Evolutionary conservation across 176 grass and related monocot species (phyloP).

Genomic region (Poa pratensis): DNA sequence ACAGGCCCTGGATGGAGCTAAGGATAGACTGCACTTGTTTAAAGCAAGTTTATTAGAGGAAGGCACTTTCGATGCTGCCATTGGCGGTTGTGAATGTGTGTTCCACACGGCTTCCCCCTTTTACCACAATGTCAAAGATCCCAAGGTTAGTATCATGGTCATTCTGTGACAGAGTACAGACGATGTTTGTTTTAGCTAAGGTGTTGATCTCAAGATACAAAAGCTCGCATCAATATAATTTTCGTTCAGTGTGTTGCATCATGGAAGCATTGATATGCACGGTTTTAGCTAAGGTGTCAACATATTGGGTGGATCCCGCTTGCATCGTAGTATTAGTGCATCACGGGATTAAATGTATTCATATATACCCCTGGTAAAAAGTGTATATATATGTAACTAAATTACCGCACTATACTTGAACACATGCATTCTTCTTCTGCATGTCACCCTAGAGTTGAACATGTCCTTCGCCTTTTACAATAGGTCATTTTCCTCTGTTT

Average conservation of each 20-base stretch:
- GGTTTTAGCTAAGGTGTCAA: too few relatives aligned
- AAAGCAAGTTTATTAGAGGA: conserved; percentile 63
- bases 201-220: conserved; percentile 27
- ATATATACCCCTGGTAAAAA: neutral
- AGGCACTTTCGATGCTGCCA: conserved; percentile 48
- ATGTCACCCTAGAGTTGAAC: neutral
- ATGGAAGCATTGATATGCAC: neutral
- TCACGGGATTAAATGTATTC: neutral
- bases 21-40: conserved; percentile 59
- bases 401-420: neutral
- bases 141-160: conserved; percentile 43
- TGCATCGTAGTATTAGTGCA: neutral
- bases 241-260: neutral
- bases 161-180: neutral
- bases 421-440: neutral
- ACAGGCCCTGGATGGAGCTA: conserved; percentile 49
- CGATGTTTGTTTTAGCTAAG: neutral
- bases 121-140: conserved; percentile 53
- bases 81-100: conserved; percentile 55
- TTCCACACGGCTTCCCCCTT: conserved; percentile 73
- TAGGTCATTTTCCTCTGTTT: neutral
- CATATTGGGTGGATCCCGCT: too few relatives aligned
- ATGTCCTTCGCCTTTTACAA: conserved; percentile 11
- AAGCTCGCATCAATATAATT: neutral
- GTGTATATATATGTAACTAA: neutral